phyloP scores from a whole-genome alignment of 768 basidiomycete species.

The Naganishia vishniacii region DNA sequence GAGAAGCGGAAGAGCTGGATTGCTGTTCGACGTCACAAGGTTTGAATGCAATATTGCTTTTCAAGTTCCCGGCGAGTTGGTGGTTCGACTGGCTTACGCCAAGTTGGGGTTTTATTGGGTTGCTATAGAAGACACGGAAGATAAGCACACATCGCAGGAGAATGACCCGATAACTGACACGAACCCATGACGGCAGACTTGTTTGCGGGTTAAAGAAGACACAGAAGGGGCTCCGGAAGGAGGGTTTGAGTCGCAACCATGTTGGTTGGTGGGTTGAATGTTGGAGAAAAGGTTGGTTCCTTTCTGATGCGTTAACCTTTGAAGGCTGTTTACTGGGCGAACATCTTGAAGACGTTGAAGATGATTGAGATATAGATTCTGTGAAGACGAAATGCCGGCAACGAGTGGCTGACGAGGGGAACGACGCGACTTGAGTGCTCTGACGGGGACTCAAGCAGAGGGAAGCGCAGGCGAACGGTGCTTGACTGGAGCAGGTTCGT shows the following conservation, averaged over 20 bases:
- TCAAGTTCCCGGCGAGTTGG: conserved; percentile 6
- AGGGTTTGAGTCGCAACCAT: conserved; percentile 8
- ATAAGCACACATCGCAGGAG: neutral
- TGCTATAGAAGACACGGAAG: neutral
- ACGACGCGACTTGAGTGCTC: neutral
- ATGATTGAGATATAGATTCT: neutral
- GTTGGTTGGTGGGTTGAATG: neutral
- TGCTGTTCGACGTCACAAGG: conserved; percentile 9
- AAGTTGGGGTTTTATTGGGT: conserved; percentile 15
- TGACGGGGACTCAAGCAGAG: conserved; percentile 8
- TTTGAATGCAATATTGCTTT: conserved; percentile 13
- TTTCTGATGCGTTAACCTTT: neutral
- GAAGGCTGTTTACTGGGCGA: neutral
- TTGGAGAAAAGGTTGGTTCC: neutral
- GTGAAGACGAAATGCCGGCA: conserved; percentile 3
- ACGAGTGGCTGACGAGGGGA: neutral
- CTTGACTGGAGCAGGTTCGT: no score
- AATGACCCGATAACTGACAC: neutral
- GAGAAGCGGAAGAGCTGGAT: conserved; percentile 13
- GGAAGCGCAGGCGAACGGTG: no score
- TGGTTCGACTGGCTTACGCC: conserved; percentile 13
- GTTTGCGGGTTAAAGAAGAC: neutral
- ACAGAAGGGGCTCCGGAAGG: neutral
- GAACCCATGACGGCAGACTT: conserved; percentile 19
- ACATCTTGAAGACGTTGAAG: neutral